These are phyloP conservation scores for Beauveria bassiana DNA, from an alignment of 2,329 filamentous ascomycete genomes.

Conservation along the genomic window DNA sequence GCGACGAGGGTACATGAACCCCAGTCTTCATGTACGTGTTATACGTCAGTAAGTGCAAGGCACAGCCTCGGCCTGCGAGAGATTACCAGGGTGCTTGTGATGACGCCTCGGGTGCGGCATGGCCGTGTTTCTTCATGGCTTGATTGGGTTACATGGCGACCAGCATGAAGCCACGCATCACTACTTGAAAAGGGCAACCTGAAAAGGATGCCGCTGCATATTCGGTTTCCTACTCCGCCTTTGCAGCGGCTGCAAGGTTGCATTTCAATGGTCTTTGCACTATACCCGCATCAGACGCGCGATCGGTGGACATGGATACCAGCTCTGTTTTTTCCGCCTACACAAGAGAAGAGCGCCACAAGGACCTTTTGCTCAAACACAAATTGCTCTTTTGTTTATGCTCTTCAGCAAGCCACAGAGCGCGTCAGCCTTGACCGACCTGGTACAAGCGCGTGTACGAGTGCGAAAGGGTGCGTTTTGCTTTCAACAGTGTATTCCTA, in stretches of 20 bases:
- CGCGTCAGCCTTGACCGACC: not conserved
- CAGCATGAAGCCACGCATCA: not conserved
- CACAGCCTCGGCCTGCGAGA: not conserved
- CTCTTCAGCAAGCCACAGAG: slow-evolving; percentile 5
- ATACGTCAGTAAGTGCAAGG: not conserved
- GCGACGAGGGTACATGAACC: not conserved
- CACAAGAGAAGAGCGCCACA: not conserved
- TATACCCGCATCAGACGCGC: slow-evolving; percentile 6
- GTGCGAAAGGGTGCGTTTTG: not conserved
- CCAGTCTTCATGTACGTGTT: not conserved
- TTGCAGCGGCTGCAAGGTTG: slow-evolving; percentile 6
- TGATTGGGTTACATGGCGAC: not conserved
- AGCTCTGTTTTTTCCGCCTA: not conserved
- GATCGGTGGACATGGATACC: not conserved
- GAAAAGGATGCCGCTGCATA: not conserved
- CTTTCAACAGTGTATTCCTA: not conserved
- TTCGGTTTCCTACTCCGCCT: not conserved
- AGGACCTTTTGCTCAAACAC: not conserved
- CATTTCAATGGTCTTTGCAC: not conserved
- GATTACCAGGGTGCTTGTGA: not conserved
- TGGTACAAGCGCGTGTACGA: not conserved
- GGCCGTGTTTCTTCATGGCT: not conserved
- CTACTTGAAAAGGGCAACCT: not conserved
- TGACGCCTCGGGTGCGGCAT: not conserved
- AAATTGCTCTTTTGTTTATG: not conserved